These are phyloP conservation scores for Agarophyton chilense DNA, from an alignment of 23 red algal species.

Conservation along the genomic window DNA sequence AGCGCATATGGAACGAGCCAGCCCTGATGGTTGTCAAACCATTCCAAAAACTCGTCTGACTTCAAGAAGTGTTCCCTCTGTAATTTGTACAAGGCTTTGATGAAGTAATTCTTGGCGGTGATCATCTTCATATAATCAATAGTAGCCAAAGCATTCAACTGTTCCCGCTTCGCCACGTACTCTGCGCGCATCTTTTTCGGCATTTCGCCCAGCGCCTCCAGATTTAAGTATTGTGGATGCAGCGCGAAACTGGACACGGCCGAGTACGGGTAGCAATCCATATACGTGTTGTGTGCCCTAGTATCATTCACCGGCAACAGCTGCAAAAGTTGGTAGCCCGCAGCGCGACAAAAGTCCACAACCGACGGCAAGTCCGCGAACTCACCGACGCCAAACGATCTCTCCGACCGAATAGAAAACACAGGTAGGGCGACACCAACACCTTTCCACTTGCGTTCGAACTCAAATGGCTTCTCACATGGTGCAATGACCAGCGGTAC, in stretches of 20 bases:
- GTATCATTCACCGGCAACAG: constrained; percentile 96
- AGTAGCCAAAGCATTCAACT: constrained; percentile 60
- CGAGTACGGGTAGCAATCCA: constrained; percentile 92
- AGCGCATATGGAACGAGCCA: constrained; percentile 93
- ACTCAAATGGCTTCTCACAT: constrained; percentile 46
- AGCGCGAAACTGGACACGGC: constrained; percentile 80
- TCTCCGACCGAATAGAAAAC: constrained; percentile 72
- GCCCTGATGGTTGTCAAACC: constrained; percentile 74
- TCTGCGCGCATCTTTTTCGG: constrained; percentile 32
- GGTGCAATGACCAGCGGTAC: constrained; percentile 48
- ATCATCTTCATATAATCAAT: constrained; percentile 86
- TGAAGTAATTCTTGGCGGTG: constrained; percentile 71
- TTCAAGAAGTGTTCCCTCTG: constrained; percentile 76
- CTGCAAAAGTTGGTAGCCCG: constrained; percentile 86
- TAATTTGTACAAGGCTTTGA: constrained; percentile 66
- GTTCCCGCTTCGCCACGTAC: constrained; percentile 38
- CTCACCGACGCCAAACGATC: constrained; percentile 81
- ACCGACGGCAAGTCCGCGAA: constrained; percentile 80
- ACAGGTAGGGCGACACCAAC: constrained; percentile 84
- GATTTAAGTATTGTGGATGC: constrained; percentile 89
- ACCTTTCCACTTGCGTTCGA: constrained; percentile 72
- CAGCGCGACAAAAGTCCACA: constrained; percentile 80
- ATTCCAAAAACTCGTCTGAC: constrained; percentile 60
- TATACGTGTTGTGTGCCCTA: constrained; percentile 41
- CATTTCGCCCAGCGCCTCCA: constrained; percentile 63